These are phyloP conservation scores for Solanum tarijense DNA, from an alignment of 257 asterid species.

Conservation along the genomic window DNA sequence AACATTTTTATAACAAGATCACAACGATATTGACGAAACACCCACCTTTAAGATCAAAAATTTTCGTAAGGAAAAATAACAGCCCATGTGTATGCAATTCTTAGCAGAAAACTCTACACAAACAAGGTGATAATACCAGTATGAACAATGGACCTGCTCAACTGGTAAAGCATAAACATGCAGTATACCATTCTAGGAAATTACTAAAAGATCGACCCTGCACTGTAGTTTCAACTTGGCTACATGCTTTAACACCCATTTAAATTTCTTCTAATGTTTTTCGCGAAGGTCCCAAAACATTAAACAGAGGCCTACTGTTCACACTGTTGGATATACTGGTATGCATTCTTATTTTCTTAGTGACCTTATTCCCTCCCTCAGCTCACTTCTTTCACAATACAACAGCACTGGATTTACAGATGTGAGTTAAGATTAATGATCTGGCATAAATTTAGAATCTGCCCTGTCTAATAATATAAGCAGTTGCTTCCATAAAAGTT, in stretches of 20 bases:
- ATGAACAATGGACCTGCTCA: not conserved
- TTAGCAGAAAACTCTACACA: not conserved
- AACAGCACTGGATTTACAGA: not conserved
- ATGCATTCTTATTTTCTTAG: not conserved
- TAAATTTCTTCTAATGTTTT: not conserved
- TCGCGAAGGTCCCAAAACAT: not conserved
- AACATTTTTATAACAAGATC: not conserved
- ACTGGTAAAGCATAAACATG: not conserved
- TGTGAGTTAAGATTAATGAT: not conserved
- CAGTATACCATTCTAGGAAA: not conserved
- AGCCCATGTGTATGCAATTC: not conserved
- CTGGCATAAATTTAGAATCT: not conserved
- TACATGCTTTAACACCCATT: not conserved
- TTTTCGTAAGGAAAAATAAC: not conserved
- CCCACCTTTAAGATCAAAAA: not conserved
- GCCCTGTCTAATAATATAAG: not conserved
- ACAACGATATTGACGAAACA: not conserved
- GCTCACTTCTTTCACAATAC: not conserved
- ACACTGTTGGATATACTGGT: not conserved
- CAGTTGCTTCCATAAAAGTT: not conserved
- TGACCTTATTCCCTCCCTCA: not conserved
- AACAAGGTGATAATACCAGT: not conserved
- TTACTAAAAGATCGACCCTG: not conserved
- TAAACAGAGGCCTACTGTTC: not conserved
- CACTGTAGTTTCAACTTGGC: not conserved